Conservation (phyloP, 2,329 filamentous ascomycete genomes). For the Chaetomium olivaceum region DNA sequence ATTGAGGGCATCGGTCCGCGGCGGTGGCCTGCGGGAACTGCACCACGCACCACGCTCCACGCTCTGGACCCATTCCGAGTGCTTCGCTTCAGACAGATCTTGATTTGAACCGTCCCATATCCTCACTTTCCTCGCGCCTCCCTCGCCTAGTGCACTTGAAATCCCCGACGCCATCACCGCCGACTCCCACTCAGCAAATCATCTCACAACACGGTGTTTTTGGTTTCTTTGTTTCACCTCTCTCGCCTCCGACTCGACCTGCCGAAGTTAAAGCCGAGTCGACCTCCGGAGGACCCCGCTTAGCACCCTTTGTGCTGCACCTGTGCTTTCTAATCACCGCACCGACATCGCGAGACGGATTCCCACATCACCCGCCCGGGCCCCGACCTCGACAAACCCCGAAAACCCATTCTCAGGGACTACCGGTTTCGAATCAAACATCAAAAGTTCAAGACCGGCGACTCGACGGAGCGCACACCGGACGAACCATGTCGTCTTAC, state of each 20-base stretch:
- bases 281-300: constrained; percentile 23
- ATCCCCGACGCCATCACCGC: constrained; percentile 19
- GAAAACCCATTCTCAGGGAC: neutral
- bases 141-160: constrained; percentile 3
- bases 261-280: constrained; percentile 23
- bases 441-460: neutral
- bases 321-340: constrained; percentile 14
- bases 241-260: constrained; percentile 18
- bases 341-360: constrained; percentile 18
- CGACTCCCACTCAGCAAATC: constrained; percentile 1
- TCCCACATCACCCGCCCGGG: constrained; percentile 16
- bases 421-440: neutral
- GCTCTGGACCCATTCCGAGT: constrained; percentile 15
- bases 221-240: constrained; percentile 21
- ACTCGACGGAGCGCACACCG: constrained; percentile 13
- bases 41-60: constrained; percentile 2
- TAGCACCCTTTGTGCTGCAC: constrained; percentile 19
- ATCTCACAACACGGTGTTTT: constrained; percentile 10
- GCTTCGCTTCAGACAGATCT: constrained; percentile 1
- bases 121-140: constrained; percentile 11
- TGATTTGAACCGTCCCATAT: constrained; percentile 23
- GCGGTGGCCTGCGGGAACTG: constrained; percentile 17
- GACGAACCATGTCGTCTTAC: constrained; percentile 63
- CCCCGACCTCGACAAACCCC: constrained; percentile 3
- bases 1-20: constrained; percentile 27